Evolutionary conservation across 768 basidiomycete genomes (phyloP).

Genomic region (Tylopilus subfusipes): DNA sequence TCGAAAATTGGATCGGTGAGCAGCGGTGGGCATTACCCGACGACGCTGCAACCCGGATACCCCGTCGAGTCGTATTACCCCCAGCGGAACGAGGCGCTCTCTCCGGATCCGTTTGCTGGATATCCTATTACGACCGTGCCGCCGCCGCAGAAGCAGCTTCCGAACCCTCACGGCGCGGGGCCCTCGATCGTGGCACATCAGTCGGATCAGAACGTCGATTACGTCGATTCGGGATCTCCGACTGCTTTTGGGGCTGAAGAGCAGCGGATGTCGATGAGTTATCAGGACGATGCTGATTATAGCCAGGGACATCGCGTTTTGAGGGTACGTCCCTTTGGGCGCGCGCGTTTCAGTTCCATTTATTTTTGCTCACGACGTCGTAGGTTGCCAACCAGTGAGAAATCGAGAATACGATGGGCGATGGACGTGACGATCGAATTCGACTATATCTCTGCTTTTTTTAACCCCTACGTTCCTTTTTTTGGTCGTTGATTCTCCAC

Average conservation of each 20-base stretch:
- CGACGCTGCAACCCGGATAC: slow-evolving; percentile 25
- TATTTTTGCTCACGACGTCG: neutral
- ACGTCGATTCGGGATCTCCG: slow-evolving; percentile 3
- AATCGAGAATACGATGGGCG: neutral
- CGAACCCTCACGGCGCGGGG: slow-evolving; percentile 18
- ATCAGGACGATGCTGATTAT: slow-evolving; percentile 30
- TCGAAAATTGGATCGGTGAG: slow-evolving; percentile 23
- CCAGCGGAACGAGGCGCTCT: slow-evolving; percentile 17
- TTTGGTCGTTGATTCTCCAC: too few species aligned
- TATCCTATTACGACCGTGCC: slow-evolving; percentile 6
- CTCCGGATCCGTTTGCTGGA: slow-evolving; percentile 30
- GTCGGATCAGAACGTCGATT: slow-evolving; percentile 14
- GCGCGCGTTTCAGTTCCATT: neutral
- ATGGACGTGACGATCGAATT: slow-evolving; percentile 1
- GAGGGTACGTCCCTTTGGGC: slow-evolving; percentile 25
- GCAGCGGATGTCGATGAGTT: slow-evolving; percentile 29
- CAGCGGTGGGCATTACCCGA: slow-evolving; percentile 13
- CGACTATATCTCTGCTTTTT: neutral
- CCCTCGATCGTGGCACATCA: slow-evolving; percentile 13
- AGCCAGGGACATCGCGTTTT: slow-evolving; percentile 26
- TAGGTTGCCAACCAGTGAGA: slow-evolving; percentile 22
- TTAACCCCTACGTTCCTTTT: neutral
- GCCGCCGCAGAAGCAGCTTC: slow-evolving; percentile 2
- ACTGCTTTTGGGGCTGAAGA: slow-evolving; percentile 13
- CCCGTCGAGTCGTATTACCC: slow-evolving; percentile 25